phyloP scores from a whole-genome alignment of 1,139 yeast species.

The Yamadazyma taylorii region DNA sequence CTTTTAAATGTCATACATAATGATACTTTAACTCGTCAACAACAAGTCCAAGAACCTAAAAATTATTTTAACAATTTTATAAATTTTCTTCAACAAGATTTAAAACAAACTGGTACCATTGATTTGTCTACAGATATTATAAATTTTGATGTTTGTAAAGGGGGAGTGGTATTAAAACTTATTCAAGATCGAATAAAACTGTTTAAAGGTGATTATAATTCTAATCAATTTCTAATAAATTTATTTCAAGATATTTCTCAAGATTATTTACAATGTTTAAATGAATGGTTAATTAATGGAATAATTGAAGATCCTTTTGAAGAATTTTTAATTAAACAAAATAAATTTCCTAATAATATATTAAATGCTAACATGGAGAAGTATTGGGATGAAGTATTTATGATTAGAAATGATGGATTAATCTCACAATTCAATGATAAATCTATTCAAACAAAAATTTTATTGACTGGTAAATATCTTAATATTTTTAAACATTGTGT shows the following conservation, averaged over 20 bases:
- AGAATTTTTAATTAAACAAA: slow-evolving; percentile 72
- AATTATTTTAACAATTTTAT: slow-evolving; percentile 35
- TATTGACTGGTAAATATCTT: slow-evolving; percentile 82
- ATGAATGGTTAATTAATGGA: slow-evolving; percentile 78
- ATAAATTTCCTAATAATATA: slow-evolving; percentile 29
- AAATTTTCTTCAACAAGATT: slow-evolving; percentile 41
- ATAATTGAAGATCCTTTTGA: slow-evolving; percentile 73
- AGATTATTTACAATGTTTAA: slow-evolving; percentile 68
- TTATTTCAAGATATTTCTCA: slow-evolving; percentile 61
- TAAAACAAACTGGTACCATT: slow-evolving; percentile 40
- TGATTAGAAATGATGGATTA: slow-evolving; percentile 73
- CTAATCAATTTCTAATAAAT: slow-evolving; percentile 49
- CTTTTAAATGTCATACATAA: slow-evolving; percentile 48
- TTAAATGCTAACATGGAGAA: slow-evolving; percentile 62
- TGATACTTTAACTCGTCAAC: slow-evolving; percentile 29
- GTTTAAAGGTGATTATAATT: slow-evolving; percentile 65
- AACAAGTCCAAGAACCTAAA: slow-evolving; percentile 20
- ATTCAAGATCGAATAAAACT: slow-evolving; percentile 58
- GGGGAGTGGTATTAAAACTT: slow-evolving; percentile 63
- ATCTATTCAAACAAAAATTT: slow-evolving; percentile 62
- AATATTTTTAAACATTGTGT: slow-evolving; percentile 67
- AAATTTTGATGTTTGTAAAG: slow-evolving; percentile 60
- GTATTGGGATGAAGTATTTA: slow-evolving; percentile 84
- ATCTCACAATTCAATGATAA: slow-evolving; percentile 61
- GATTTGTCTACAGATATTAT: slow-evolving; percentile 54